Evolutionary conservation across 257 asterid genomes (phyloP).

Genomic region (Linderniella brevidens): DNA sequence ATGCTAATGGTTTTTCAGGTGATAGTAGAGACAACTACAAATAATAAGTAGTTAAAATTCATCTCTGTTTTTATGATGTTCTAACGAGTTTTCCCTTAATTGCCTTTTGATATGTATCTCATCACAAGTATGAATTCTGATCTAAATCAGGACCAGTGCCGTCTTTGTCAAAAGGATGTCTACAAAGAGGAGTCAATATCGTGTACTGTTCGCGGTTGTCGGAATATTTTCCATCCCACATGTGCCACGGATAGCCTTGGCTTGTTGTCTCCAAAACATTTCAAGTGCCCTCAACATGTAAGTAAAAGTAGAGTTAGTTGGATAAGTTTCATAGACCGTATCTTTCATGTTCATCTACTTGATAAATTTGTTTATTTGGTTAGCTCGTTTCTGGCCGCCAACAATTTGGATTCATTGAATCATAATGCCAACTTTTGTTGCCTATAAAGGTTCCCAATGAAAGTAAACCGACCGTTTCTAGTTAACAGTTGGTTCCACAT

Average conservation of each 20-base stretch:
- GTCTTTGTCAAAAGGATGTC: constrained; percentile 40
- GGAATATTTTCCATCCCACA: constrained; percentile 34
- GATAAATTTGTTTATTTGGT: no score
- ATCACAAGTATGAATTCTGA: constrained; percentile 6
- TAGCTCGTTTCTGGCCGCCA: no score
- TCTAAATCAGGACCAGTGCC: constrained; percentile 44
- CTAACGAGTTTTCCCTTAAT: neutral
- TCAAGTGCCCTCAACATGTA: constrained; percentile 94
- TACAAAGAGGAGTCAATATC: constrained; percentile 30
- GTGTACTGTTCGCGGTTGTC: constrained; percentile 61
- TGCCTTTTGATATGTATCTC: constrained; percentile 1
- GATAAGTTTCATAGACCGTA: neutral
- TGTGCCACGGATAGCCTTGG: constrained; percentile 42
- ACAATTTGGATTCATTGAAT: no score
- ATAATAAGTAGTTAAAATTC: no score
- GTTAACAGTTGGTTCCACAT: no score
- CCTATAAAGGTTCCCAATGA: no score
- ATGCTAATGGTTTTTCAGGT: no score
- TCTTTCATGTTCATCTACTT: no score
- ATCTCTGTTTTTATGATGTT: neutral
- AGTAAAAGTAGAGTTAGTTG: constrained; percentile 14
- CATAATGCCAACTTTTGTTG: no score
- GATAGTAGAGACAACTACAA: no score
- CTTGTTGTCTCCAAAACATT: constrained; percentile 38
- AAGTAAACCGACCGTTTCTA: no score